Evolutionary conservation across 805 yeast species (phyloP).

Genomic region (Wickerhamomyces alni): DNA sequence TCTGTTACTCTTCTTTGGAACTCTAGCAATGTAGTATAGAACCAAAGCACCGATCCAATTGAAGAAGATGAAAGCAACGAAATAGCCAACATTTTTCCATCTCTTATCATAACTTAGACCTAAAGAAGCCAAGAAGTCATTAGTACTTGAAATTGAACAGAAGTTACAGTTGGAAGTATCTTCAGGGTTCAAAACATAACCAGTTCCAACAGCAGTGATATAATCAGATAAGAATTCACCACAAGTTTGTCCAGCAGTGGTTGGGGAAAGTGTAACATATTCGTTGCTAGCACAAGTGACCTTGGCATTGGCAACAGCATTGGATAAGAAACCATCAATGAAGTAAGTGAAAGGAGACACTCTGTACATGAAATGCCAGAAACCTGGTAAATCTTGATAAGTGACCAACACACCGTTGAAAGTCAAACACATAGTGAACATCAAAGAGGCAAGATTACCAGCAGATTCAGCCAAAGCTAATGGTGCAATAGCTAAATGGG

Average conservation of each 20-base stretch:
- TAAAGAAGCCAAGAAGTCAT: conserved; percentile 47
- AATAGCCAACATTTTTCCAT: conserved; percentile 64
- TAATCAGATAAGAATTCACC: conserved; percentile 41
- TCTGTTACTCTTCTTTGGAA: conserved; percentile 52
- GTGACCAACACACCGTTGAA: conserved; percentile 76
- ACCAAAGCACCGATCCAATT: conserved; percentile 36
- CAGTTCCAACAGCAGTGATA: conserved; percentile 24
- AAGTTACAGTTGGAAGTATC: conserved; percentile 49
- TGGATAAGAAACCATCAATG: conserved; percentile 46
- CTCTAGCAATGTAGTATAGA: conserved; percentile 58
- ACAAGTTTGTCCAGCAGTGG: conserved; percentile 50
- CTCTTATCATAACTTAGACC: conserved; percentile 37
- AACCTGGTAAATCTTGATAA: conserved; percentile 55
- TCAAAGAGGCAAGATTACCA: conserved; percentile 49
- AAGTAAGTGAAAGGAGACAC: conserved; percentile 66
- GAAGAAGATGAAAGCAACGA: conserved; percentile 37
- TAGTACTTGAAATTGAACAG: conserved; percentile 54
- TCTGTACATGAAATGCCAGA: conserved; percentile 78
- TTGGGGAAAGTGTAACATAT: conserved; percentile 40
- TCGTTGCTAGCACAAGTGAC: conserved; percentile 47
- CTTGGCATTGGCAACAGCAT: conserved; percentile 45
- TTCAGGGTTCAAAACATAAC: conserved; percentile 10
- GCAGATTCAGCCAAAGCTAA: conserved; percentile 55
- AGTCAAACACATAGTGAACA: conserved; percentile 56
- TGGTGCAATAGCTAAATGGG: conserved; percentile 53